Conservation (phyloP, 176 grass and related monocot genomes). For the Stipa capillata region DNA sequence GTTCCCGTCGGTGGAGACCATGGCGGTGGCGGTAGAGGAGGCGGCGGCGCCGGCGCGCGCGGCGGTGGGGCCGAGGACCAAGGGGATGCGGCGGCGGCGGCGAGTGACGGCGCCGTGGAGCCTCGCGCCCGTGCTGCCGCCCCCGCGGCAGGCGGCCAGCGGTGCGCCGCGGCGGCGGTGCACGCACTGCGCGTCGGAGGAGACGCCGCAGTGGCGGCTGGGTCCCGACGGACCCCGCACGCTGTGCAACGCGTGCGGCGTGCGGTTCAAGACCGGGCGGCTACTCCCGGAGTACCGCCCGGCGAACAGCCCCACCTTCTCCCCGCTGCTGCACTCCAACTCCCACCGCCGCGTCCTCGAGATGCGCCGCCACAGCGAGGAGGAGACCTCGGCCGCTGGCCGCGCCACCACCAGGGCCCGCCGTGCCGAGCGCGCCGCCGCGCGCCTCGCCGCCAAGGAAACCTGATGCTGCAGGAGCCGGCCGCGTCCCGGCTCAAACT, state of each 20-base stretch:
- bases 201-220: conserved; percentile 68
- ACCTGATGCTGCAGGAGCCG: background rate
- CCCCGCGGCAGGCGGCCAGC: background rate
- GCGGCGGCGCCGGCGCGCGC: background rate
- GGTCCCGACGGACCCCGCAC: conserved; percentile 57
- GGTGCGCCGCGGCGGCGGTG: conserved; percentile 30
- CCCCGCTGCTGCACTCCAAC: conserved; percentile 56
- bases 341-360: conserved; percentile 61
- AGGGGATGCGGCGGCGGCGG: conserved; percentile 22
- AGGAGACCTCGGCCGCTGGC: background rate
- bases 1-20: conserved; percentile 57
- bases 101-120: conserved; percentile 25
- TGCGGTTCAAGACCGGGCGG: conserved; percentile 53
- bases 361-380: conserved; percentile 35
- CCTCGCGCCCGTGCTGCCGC: background rate
- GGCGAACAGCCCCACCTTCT: conserved; percentile 62
- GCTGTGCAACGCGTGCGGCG: conserved; percentile 84
- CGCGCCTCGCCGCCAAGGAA: background rate
- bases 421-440: conserved; percentile 8
- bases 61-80: conserved; percentile 38
- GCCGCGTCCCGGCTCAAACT: background rate
- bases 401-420: background rate
- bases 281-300: conserved; percentile 74
- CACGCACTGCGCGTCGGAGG: conserved; percentile 46
- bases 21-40: conserved; percentile 5